A percentile compares a stretch with the other conserved stretches of the same genome.
phyloP scores from a whole-genome alignment of 768 basidiomycete species.

The Suillus luteus region DNA sequence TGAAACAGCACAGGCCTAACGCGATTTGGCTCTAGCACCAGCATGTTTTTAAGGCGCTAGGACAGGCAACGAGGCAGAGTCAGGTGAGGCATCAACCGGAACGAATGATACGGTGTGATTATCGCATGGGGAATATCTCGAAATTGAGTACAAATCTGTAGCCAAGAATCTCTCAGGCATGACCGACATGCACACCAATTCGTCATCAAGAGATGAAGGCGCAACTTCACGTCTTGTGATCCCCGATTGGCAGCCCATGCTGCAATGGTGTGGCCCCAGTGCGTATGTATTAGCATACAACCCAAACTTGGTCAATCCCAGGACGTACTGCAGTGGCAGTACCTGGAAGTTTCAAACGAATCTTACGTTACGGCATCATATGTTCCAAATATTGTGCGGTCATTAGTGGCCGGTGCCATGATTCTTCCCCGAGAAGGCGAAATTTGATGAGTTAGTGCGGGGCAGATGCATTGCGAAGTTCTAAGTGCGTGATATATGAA shows the following conservation, averaged over 20 bases:
- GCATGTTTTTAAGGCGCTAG: background rate
- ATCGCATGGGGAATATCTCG: conserved; percentile 3
- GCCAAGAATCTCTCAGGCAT: conserved; percentile 6
- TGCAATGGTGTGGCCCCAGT: conserved; percentile 2
- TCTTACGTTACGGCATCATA: conserved; percentile 19
- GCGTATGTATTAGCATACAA: background rate
- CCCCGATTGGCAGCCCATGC: background rate
- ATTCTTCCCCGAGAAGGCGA: conserved; percentile 15
- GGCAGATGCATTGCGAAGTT: conserved; percentile 7
- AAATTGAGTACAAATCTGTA: background rate
- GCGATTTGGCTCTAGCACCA: background rate
- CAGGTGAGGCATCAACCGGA: conserved; percentile 6
- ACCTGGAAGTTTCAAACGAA: conserved; percentile 19
- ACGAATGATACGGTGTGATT: conserved; percentile 1
- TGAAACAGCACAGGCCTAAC: background rate
- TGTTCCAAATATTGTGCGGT: conserved; percentile 20
- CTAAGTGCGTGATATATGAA: conserved; percentile 14
- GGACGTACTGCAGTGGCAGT: conserved; percentile 3
- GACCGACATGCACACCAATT: conserved; percentile 4
- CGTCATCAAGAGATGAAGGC: background rate
- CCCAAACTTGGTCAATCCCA: conserved; percentile 1
- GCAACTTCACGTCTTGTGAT: background rate
- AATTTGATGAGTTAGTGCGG: conserved; percentile 9
- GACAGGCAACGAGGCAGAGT: conserved; percentile 9
- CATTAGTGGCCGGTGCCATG: conserved; percentile 7